Conservation (phyloP, 129 eudicot genomes). For the Escallonia rubra region DNA sequence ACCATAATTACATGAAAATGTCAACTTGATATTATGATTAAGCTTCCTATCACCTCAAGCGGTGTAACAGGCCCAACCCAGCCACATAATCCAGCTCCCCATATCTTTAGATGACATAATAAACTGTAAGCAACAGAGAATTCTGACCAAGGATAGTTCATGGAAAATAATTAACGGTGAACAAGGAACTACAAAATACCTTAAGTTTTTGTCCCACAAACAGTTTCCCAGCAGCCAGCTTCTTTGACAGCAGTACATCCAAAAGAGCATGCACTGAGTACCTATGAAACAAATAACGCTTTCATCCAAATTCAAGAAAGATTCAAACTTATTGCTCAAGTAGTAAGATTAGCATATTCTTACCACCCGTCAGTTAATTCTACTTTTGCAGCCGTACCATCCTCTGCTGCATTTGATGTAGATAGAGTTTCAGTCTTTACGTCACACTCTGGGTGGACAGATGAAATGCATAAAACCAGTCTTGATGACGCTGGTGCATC, state of each 20-base stretch:
- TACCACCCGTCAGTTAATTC: slow-evolving; percentile 97
- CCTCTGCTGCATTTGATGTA: slow-evolving; percentile 25
- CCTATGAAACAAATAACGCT: slow-evolving; percentile 34
- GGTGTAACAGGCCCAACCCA: slow-evolving; percentile 93
- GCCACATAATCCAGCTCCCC: slow-evolving; percentile 78
- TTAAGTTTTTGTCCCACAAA: slow-evolving; percentile 90
- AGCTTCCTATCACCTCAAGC: slow-evolving; percentile 50
- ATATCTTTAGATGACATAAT: slow-evolving; percentile 54
- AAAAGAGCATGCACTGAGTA: slow-evolving; percentile 64
- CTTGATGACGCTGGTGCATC: slow-evolving; percentile 80
- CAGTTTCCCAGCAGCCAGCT: slow-evolving; percentile 59
- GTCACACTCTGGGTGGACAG: slow-evolving; percentile 35
- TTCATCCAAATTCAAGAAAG: slow-evolving; percentile 2
- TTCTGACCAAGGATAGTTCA: not conserved
- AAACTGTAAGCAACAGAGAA: slow-evolving; percentile 25
- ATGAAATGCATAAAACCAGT: slow-evolving; percentile 84
- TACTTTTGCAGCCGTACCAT: slow-evolving; percentile 32
- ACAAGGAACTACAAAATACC: slow-evolving; percentile 30
- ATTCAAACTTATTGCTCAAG: slow-evolving; percentile 1
- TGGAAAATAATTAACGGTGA: slow-evolving; percentile 5
- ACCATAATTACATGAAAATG: not conserved
- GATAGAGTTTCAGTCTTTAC: slow-evolving; percentile 21
- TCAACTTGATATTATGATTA: slow-evolving; percentile 2
- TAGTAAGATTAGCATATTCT: slow-evolving; percentile 11
- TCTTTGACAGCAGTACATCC: slow-evolving; percentile 63